Conservation (phyloP, 257 asterid species). For the Solanum bukasovii region DNA sequence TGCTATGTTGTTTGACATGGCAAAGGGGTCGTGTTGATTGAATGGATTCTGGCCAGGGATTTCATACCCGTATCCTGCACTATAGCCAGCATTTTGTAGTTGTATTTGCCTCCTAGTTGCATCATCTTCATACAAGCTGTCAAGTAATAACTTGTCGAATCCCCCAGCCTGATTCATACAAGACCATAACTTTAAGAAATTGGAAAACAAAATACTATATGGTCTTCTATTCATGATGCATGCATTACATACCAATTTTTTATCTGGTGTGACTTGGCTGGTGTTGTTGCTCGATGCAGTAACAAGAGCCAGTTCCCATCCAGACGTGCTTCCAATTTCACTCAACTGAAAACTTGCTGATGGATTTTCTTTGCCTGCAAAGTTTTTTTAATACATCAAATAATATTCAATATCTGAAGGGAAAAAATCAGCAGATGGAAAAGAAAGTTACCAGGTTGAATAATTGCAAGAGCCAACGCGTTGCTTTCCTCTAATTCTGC, state of each 20-base stretch:
- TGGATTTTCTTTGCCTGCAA: slow-evolving; percentile 31
- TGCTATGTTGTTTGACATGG: slow-evolving; percentile 40
- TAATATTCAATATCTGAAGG: not conserved
- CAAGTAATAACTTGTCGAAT: slow-evolving; percentile 59
- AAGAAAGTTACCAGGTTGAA: slow-evolving; percentile 43
- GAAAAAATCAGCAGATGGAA: not conserved
- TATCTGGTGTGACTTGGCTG: slow-evolving; percentile 21
- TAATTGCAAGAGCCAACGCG: slow-evolving; percentile 70
- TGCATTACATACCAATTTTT: slow-evolving; percentile 27
- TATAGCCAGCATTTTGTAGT: slow-evolving; percentile 57
- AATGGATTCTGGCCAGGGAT: slow-evolving; percentile 21
- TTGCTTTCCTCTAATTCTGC: slow-evolving; percentile 53
- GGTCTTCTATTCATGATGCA: not conserved
- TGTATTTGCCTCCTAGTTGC: slow-evolving; percentile 49
- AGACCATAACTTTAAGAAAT: not conserved
- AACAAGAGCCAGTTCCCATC: slow-evolving; percentile 89
- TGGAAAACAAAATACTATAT: not conserved
- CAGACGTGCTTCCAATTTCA: slow-evolving; percentile 34
- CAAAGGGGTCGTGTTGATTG: slow-evolving; percentile 43
- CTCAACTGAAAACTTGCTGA: slow-evolving; percentile 12
- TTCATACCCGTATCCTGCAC: slow-evolving; percentile 26
- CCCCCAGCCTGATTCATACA: slow-evolving; percentile 56
- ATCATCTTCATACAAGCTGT: slow-evolving; percentile 82
- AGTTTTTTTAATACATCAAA: not conserved
- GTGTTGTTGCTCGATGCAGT: slow-evolving; percentile 56